Evolutionary conservation across 305 asterid genomes (phyloP), one percentile per base, ranked within the genome.

Genomic region (Fraxinus xanthoxyloides): DNA sequence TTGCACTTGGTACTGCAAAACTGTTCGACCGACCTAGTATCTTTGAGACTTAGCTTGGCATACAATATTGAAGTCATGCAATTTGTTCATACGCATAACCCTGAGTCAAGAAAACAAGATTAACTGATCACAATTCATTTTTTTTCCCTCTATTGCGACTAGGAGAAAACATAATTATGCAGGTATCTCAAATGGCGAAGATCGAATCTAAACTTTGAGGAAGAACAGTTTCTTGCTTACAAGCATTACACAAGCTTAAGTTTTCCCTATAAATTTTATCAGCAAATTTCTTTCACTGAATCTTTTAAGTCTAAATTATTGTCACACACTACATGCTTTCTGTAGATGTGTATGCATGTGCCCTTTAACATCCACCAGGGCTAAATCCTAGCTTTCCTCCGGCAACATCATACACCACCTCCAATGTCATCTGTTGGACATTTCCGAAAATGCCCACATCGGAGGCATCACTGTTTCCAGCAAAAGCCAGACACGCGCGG

Each of bases 321-420:
- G 73, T 65, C 19, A 65, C 34, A 63, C 34, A 63, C n/a, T 9
- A 63, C 10, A 63, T 63, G 15, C 34, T 63, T 9, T 63, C 17
- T 24, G 34, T 63, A 12, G 28, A 24, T 23, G 72, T 24, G 3
- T 24, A 63, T 24, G 72, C 72, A 23, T 24, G 10, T 23, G 34
- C 4, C 28, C 17, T 9, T 26, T 65, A 72, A 73, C 98, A 95
- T 54, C 93, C 95, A 17, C 80, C 89, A 19, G 89, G 48, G 15
- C 90, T 93, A 59, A 95, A 92, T 26, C 98, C 98, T 31, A 95
- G 84, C 81, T 88, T 92, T 59, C 93, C 94, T 31, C 94, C 98
- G 0, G 90, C 93, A 54, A 93, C 94, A 84, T 95, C 98, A 59
- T 95, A 92, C 24, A 89, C 93, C 76, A 95, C 92, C 81, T 95